Evolutionary conservation across 2,329 filamentous ascomycete genomes (phyloP).

Genomic region (Mariannaea sp.): DNA sequence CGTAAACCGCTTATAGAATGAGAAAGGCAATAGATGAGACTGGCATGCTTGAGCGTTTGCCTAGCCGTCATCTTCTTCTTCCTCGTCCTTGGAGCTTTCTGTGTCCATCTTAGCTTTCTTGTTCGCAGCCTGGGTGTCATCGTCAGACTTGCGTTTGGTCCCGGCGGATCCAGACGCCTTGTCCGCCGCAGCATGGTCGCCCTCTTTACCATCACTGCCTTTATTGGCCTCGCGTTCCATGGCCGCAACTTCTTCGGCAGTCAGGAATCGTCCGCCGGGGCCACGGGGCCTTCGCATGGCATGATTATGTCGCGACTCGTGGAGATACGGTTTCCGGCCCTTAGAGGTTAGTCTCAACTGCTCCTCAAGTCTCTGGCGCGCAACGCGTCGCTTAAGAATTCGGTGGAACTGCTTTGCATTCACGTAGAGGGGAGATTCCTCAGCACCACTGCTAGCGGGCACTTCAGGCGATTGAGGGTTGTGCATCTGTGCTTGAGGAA

Average conservation of each 20-base stretch:
- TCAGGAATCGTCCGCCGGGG: slow-evolving; percentile 92
- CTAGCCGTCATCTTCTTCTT: slow-evolving; percentile 53
- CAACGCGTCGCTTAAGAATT: slow-evolving; percentile 91
- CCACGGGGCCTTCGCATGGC: slow-evolving; percentile 95
- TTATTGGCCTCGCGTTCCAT: slow-evolving; percentile 72
- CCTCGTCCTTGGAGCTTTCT: slow-evolving; percentile 45
- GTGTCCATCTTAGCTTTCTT: slow-evolving; percentile 63
- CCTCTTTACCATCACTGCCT: slow-evolving; percentile 42
- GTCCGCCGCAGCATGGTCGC: slow-evolving; percentile 29
- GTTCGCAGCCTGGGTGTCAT: slow-evolving; percentile 51
- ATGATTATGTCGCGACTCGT: slow-evolving; percentile 97
- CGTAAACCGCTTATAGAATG: slow-evolving; percentile 41
- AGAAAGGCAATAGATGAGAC: slow-evolving; percentile 37
- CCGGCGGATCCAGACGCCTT: slow-evolving; percentile 44
- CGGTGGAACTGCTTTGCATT: slow-evolving; percentile 99
- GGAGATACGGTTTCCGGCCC: slow-evolving; percentile 93
- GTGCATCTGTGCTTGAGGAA: slow-evolving; percentile 67
- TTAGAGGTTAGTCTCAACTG: slow-evolving; percentile 90
- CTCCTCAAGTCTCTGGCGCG: slow-evolving; percentile 91
- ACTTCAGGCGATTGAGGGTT: slow-evolving; percentile 81
- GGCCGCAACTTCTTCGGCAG: slow-evolving; percentile 90
- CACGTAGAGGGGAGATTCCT: slow-evolving; percentile 95
- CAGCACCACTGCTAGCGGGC: slow-evolving; percentile 68
- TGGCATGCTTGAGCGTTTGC: slow-evolving; percentile 18
- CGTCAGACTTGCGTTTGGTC: slow-evolving; percentile 66